Conservation (phyloP, 2,329 filamentous ascomycete species). For the Epichloe sibirici region DNA sequence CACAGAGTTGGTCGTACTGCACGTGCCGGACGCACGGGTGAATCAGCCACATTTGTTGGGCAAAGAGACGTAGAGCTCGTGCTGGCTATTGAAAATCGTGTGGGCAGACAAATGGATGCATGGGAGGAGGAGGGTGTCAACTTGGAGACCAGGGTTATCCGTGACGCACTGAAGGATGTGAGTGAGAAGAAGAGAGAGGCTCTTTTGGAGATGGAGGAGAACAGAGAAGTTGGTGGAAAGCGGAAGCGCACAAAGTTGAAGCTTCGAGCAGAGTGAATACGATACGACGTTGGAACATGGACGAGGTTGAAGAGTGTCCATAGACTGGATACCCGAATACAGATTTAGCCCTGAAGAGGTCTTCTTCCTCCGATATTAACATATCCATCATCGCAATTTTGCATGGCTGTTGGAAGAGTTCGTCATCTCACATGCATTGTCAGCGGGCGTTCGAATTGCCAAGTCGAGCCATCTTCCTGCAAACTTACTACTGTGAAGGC, state of each 20-base stretch:
- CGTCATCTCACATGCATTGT: no score
- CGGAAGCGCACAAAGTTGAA: slow-evolving; percentile 50
- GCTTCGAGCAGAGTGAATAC: slow-evolving; percentile 24
- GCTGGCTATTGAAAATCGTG: slow-evolving; percentile 77
- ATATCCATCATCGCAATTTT: no score
- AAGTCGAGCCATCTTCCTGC: no score
- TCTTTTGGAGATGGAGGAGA: slow-evolving; percentile 80
- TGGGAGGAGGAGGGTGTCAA: slow-evolving; percentile 90
- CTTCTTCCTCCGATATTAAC: no score
- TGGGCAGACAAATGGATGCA: slow-evolving; percentile 66
- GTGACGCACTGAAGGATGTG: slow-evolving; percentile 77
- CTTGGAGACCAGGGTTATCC: slow-evolving; percentile 77
- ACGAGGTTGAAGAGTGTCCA: neutral
- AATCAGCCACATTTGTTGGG: slow-evolving; percentile 78
- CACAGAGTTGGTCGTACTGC: slow-evolving; percentile 93
- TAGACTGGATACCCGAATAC: neutral
- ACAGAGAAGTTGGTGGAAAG: slow-evolving; percentile 84
- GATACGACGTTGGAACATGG: no score
- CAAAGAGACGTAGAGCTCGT: slow-evolving; percentile 87
- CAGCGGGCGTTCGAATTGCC: no score
- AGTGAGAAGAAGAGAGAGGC: slow-evolving; percentile 95
- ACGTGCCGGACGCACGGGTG: slow-evolving; percentile 73
- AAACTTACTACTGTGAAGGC: no score
- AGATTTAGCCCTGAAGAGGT: no score
- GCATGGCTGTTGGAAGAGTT: no score